Percentiles rank a stretch among this genome's conserved stretches.
These are phyloP conservation scores for Byssothecium circinans DNA, from an alignment of 2,329 filamentous ascomycete species.

Conservation along the genomic window DNA sequence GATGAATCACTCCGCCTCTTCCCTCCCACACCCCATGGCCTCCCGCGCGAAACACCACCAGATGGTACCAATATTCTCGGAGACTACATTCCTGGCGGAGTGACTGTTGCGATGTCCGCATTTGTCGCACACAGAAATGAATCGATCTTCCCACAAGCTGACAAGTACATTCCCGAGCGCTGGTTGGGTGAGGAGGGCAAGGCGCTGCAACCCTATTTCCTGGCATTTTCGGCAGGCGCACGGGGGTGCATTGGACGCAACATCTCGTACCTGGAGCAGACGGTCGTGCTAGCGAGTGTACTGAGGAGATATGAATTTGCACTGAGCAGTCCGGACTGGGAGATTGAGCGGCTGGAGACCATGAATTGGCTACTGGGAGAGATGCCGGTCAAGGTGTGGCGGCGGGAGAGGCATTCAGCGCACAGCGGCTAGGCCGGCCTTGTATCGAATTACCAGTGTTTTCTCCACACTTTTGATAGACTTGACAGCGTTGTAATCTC, in stretches of 20 bases:
- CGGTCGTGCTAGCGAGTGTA: constrained; percentile 36
- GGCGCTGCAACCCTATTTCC: constrained; percentile 31
- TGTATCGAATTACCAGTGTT: too few relatives aligned
- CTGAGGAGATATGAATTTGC: constrained; percentile 44
- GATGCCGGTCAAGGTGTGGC: constrained; percentile 44
- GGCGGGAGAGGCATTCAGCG: constrained; percentile 30
- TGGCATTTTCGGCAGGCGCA: constrained; percentile 34
- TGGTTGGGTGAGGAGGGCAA: constrained; percentile 41
- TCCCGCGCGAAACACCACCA: constrained; percentile 39
- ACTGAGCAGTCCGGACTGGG: constrained; percentile 39
- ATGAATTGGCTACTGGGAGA: constrained; percentile 43
- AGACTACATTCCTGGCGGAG: constrained; percentile 30
- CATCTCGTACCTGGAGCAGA: constrained; percentile 36
- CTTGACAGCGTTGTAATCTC: too few relatives aligned
- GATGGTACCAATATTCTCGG: constrained; percentile 23
- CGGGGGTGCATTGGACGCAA: constrained; percentile 36
- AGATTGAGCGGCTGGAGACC: constrained; percentile 40
- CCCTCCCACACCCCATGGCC: constrained; percentile 21
- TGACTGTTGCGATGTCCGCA: constrained; percentile 43
- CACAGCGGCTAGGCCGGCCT: too few relatives aligned
- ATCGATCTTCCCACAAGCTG: constrained; percentile 32
- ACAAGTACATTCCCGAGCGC: constrained; percentile 39
- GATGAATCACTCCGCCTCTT: constrained; percentile 27
- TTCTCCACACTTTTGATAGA: too few relatives aligned
- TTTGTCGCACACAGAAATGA: constrained; percentile 50